A percentile compares a stretch with the other conserved stretches of the same genome.
Conservation (phyloP, 306 rosid genomes). For the Canavalia gladiata region DNA sequence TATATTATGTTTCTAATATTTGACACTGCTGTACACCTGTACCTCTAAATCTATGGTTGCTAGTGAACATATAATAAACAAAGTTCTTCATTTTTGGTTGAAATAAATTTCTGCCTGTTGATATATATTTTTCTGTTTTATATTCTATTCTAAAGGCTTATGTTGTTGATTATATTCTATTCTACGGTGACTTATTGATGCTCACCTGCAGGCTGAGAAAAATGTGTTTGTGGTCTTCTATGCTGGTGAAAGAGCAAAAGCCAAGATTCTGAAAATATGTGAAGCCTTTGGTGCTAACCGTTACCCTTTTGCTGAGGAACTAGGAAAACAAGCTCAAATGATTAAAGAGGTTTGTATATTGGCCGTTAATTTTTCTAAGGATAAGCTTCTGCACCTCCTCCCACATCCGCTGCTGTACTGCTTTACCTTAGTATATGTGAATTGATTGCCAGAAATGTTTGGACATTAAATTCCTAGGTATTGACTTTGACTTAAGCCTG, state of each 20-base stretch:
- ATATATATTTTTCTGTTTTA: slow-evolving; percentile 18
- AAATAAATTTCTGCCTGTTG: slow-evolving; percentile 9
- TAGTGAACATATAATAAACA: slow-evolving; percentile 10
- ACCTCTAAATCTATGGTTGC: slow-evolving; percentile 30
- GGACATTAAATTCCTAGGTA: neutral
- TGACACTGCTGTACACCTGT: neutral
- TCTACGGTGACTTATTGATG: slow-evolving; percentile 37
- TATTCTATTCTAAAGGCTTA: slow-evolving; percentile 5
- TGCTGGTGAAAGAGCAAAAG: slow-evolving; percentile 88
- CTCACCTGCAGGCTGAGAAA: slow-evolving; percentile 78
- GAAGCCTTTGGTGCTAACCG: slow-evolving; percentile 99
- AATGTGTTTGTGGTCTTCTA: slow-evolving; percentile 93
- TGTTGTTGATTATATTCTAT: slow-evolving; percentile 5
- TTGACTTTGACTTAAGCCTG: neutral
- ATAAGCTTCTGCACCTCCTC: slow-evolving; percentile 2
- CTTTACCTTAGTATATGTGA: slow-evolving; percentile 21
- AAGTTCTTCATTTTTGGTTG: slow-evolving; percentile 20
- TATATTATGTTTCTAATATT: slow-evolving; percentile 22
- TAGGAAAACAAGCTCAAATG: slow-evolving; percentile 62
- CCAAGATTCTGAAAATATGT: slow-evolving; percentile 93
- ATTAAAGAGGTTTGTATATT: slow-evolving; percentile 56
- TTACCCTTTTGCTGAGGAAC: slow-evolving; percentile 85
- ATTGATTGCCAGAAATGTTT: slow-evolving; percentile 14
- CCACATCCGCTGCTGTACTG: neutral
- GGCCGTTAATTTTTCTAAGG: slow-evolving; percentile 39